A percentile compares a stretch with the other conserved stretches of the same genome.
Evolutionary conservation across 257 asterid genomes (phyloP).

Genomic region (Misopates orontium): DNA sequence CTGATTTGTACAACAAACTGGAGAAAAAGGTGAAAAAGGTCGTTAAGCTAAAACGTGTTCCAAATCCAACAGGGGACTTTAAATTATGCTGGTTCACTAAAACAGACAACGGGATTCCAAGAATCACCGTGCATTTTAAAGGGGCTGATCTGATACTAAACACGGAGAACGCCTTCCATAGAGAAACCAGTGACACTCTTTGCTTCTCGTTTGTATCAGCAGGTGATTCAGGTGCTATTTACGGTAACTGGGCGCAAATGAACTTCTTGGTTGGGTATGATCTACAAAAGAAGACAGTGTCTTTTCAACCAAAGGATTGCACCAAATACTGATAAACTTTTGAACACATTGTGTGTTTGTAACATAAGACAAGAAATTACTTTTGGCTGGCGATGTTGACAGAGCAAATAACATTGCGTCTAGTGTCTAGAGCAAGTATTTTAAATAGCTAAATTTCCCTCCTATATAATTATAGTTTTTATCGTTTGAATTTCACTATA

Average conservation of each 20-base stretch:
- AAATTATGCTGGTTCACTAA: slow-evolving; percentile 23
- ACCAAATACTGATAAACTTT: not conserved
- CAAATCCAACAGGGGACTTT: slow-evolving; percentile 23
- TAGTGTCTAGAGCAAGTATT: no score
- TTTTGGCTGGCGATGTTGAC: no score
- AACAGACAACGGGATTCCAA: not conserved
- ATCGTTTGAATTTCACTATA: no score
- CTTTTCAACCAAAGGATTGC: slow-evolving; percentile 41
- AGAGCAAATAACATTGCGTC: no score
- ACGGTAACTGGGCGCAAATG: slow-evolving; percentile 43
- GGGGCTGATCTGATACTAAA: slow-evolving; percentile 39
- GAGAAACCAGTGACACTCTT: not conserved
- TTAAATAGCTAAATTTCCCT: no score
- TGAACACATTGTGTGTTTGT: no score
- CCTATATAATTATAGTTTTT: no score
- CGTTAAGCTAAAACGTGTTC: slow-evolving; percentile 8
- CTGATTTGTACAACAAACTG: slow-evolving; percentile 12
- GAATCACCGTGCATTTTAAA: slow-evolving; percentile 30
- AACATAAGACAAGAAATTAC: no score
- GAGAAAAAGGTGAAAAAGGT: not conserved
- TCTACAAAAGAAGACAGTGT: slow-evolving; percentile 29
- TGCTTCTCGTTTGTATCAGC: slow-evolving; percentile 33
- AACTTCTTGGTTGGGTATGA: slow-evolving; percentile 55
- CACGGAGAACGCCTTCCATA: slow-evolving; percentile 25
- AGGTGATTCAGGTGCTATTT: slow-evolving; percentile 6